These are phyloP conservation scores for Flaveria sonorensis DNA, from an alignment of 129 eudicot genomes.

Conservation along the genomic window DNA sequence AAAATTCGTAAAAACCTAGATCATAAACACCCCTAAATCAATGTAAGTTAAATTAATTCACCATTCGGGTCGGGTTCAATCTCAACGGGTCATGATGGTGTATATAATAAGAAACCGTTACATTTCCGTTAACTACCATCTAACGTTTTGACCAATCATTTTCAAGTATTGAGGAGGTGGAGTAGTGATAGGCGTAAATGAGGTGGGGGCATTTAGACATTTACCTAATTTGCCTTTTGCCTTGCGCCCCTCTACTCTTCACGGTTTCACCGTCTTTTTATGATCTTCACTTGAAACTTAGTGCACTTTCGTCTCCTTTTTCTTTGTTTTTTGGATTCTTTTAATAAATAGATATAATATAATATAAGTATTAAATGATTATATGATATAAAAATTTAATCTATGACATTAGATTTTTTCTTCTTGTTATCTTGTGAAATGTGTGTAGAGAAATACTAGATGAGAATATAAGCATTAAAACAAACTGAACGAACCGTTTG, in stretches of 20 bases:
- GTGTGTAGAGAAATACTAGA: no score
- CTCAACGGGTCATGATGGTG: no score
- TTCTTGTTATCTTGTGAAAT: no score
- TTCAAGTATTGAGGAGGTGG: constrained; percentile 17
- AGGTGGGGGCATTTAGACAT: constrained; percentile 33
- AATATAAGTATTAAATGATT: neutral
- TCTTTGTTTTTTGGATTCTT: constrained; percentile 15
- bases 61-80: no score
- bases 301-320: constrained; percentile 10
- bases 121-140: neutral
- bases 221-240: constrained; percentile 17
- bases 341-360: neutral
- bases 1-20: no score
- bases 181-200: constrained; percentile 22
- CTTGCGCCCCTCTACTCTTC: constrained; percentile 29
- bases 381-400: neutral
- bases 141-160: constrained; percentile 12
- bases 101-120: neutral
- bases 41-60: no score
- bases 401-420: neutral
- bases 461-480: no score
- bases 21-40: no score
- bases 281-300: constrained; percentile 20
- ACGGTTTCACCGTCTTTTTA: constrained; percentile 37
- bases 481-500: no score